phyloP scores from a whole-genome alignment of 106 monocot genomes.

The Dendrobium officinale region DNA sequence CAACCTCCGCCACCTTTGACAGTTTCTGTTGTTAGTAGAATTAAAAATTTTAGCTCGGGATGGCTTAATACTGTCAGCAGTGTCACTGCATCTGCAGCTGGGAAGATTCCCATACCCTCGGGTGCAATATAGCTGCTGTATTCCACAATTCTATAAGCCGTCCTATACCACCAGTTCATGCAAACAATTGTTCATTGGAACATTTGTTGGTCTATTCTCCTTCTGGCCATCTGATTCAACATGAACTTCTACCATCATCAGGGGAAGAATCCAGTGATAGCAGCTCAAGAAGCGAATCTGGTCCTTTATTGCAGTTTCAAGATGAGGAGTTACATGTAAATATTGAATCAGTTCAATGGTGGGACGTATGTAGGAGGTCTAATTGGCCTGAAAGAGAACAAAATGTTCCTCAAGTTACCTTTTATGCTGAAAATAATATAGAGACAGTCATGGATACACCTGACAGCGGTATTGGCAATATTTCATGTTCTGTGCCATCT shows the following conservation, averaged over 20 bases:
- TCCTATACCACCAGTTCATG: constrained; percentile 5
- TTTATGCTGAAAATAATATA: constrained; percentile 15
- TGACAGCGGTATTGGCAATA: constrained; percentile 43
- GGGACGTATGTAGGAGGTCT: constrained; percentile 90
- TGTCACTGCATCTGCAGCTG: constrained; percentile 82
- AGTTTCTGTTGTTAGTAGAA: constrained; percentile 79
- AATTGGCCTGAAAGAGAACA: constrained; percentile 95
- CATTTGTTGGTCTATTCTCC: constrained; percentile 86
- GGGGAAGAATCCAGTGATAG: constrained; percentile 47
- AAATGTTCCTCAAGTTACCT: constrained; percentile 22
- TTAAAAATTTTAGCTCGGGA: constrained; percentile 70
- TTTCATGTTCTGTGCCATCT: constrained; percentile 26
- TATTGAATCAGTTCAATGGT: constrained; percentile 93
- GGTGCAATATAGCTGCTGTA: constrained; percentile 81
- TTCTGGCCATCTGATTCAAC: constrained; percentile 88
- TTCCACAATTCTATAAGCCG: constrained; percentile 60
- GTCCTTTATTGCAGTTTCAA: constrained; percentile 40
- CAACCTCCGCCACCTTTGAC: constrained; percentile 56
- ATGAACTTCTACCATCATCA: constrained; percentile 65
- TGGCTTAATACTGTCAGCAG: constrained; percentile 91
- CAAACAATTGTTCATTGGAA: constrained; percentile 57
- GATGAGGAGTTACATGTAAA: constrained; percentile 80
- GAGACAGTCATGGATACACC: constrained; percentile 35
- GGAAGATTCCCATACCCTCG: constrained; percentile 61
- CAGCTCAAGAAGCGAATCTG: constrained; percentile 36